Conservation (phyloP, 352 stramenopile genomes). For the Phytophthora pseudosyringae region DNA sequence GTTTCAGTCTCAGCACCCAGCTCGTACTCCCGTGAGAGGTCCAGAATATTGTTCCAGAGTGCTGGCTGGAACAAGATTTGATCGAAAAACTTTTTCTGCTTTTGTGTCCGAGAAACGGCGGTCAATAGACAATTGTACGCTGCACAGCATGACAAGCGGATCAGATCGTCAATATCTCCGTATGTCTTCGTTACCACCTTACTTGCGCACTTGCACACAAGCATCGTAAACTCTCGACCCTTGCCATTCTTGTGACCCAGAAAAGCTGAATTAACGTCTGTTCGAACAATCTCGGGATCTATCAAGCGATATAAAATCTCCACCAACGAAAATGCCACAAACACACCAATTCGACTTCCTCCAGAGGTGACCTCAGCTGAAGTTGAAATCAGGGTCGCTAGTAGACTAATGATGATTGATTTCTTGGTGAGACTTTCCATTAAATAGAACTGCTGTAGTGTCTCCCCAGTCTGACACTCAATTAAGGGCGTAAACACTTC, state of each 20-base stretch:
- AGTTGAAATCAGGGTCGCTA: conserved; percentile 63
- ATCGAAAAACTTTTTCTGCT: conserved; percentile 88
- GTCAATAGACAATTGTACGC: conserved; percentile 81
- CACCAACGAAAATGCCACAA: conserved; percentile 66
- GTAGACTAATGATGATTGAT: conserved; percentile 48
- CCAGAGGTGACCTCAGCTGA: conserved; percentile 48
- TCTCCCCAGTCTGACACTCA: conserved; percentile 44
- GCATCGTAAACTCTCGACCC: conserved; percentile 84
- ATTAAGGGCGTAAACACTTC: conserved; percentile 60
- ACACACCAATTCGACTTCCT: conserved; percentile 49
- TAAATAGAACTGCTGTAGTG: conserved; percentile 56
- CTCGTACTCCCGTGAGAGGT: conserved; percentile 46
- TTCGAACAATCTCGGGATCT: conserved; percentile 69
- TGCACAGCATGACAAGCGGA: conserved; percentile 59
- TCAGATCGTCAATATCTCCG: conserved; percentile 40
- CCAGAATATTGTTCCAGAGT: conserved; percentile 76
- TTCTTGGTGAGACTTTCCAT: conserved; percentile 38
- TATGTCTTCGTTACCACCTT: conserved; percentile 71
- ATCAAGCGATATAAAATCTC: conserved; percentile 72
- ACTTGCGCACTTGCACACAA: conserved; percentile 84
- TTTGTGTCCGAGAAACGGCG: conserved; percentile 81
- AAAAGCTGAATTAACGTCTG: conserved; percentile 74
- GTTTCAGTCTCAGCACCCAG: conserved; percentile 58
- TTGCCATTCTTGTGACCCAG: conserved; percentile 75
- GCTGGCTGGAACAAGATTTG: conserved; percentile 83